Evolutionary conservation across 495 filamentous ascomycete genomes (phyloP), one percentile per base, ranked within the genome.

Genomic region (Aspergillus panamensis): DNA sequence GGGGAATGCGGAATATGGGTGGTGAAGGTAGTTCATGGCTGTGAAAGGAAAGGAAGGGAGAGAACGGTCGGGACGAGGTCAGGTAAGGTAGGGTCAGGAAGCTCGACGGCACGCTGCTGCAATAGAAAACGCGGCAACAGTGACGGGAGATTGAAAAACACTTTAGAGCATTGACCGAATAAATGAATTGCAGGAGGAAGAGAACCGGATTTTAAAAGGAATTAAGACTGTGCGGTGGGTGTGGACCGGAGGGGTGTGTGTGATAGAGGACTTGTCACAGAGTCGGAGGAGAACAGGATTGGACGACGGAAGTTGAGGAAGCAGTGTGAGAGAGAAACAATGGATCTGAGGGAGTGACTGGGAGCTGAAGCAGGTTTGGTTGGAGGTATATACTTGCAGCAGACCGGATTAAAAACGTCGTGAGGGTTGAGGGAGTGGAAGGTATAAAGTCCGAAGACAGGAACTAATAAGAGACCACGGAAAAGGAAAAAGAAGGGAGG

Each of bases 11-110:
- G 25, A 66, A 66, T 75, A 79, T 52, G 75, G 70, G 50, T 75
- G 74, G 51, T 79, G 75, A 10, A 77, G 66, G 37, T 75, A 79
- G 43, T 72, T 79, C 76, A 79, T 79, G 58, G 48, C 56, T 47
- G 57, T 47, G 43, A 55, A 25, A 32, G 52, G 33, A 48, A 50
- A 21, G 13, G 49, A 51, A 48, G 25, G 29, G 51, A 49, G 20
- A 45, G 51, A 44, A 5, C 44, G 48, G 43, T 50, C 30, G 33
- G 43, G 56, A 37, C 42, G 48, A 53, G 61, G 58, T 51, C 56
- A 30, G 48, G 37, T 52, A 43, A 21, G 16, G 14, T 40, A 19
- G 53, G 19, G 16, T 33, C 33, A 45, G 39, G 31, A 31, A 13
- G n/a, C 17, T 48, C 31, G 53, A 48, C 53, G 21, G 48, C 30